A percentile compares a stretch with the other conserved stretches of the same genome.
phyloP scores from a whole-genome alignment of 768 basidiomycete species.

The Mrakia frigida region DNA sequence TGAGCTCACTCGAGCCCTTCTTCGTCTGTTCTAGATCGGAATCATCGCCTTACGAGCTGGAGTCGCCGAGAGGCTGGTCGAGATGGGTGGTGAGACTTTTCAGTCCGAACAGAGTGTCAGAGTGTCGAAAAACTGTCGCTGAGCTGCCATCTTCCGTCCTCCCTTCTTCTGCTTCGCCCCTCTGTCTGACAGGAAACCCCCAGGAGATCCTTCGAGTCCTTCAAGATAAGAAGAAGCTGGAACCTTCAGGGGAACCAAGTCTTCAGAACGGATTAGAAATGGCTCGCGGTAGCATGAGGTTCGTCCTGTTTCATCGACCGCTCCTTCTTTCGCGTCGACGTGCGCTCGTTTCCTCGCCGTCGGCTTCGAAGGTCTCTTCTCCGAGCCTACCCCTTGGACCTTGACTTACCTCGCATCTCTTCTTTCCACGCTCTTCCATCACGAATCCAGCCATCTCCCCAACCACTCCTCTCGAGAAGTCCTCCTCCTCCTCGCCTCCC shows the following conservation, averaged over 20 bases:
- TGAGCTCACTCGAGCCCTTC: not conserved
- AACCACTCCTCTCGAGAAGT: conserved; percentile 95
- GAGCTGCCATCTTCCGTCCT: not conserved
- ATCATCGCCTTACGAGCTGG: conserved; percentile 89
- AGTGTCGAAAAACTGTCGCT: too few relatives aligned
- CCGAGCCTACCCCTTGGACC: not conserved
- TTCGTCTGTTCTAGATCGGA: conserved; percentile 55
- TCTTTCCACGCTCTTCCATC: conserved; percentile 25
- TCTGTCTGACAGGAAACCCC: conserved; percentile 84
- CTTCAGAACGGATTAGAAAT: conserved; percentile 97
- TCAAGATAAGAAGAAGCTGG: conserved; percentile 77
- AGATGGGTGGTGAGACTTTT: conserved; percentile 75
- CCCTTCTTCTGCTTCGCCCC: not conserved
- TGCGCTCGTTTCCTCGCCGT: not conserved
- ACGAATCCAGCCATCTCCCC: conserved; percentile 72
- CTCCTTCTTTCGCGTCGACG: not conserved
- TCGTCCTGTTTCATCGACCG: not conserved
- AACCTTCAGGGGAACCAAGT: conserved; percentile 87
- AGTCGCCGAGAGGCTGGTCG: conserved; percentile 79
- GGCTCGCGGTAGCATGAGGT: conserved; percentile 92
- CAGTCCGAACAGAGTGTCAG: not conserved
- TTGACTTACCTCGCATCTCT: not conserved
- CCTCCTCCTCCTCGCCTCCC: conserved; percentile 84
- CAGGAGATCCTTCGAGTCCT: conserved; percentile 80
- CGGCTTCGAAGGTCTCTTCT: not conserved